phyloP scores from a whole-genome alignment of 148 eudicot species.

The Vaccinium vitisidaea region DNA sequence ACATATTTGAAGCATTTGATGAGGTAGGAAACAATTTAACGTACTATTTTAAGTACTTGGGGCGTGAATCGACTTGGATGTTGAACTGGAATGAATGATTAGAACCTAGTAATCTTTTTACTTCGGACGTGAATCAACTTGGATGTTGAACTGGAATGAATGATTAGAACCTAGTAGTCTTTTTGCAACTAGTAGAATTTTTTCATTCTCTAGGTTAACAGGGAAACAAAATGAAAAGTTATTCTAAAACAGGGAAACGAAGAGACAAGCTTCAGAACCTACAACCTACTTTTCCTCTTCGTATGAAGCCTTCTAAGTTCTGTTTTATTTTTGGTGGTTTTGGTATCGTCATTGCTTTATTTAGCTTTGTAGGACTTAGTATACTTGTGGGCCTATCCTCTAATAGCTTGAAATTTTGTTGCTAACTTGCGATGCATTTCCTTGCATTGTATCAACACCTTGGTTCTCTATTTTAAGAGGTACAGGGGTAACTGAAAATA shows the following conservation, averaged over 20 bases:
- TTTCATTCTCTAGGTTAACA: neutral
- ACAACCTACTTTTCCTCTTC: neutral
- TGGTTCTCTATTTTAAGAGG: neutral
- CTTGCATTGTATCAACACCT: neutral
- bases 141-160: neutral
- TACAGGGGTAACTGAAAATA: neutral
- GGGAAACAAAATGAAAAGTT: neutral
- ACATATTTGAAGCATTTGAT: slow-evolving; percentile 87
- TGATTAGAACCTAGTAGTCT: neutral
- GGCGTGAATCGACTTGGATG: too few relatives aligned
- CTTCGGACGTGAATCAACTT: neutral
- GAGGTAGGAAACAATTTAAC: slow-evolving; percentile 42
- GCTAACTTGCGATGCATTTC: neutral
- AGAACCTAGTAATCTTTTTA: slow-evolving; percentile 7
- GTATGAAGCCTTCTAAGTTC: neutral
- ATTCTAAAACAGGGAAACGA: neutral
- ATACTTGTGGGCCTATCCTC: neutral
- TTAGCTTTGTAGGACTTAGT: neutral
- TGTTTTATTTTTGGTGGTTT: neutral
- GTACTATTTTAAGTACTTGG: neutral
- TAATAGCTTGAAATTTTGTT: neutral
- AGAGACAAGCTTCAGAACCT: neutral
- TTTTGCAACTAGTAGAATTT: neutral
- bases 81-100: too few relatives aligned
- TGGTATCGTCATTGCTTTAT: neutral